phyloP scores from a whole-genome alignment of 306 rosid species.

The Malus sieversii region DNA sequence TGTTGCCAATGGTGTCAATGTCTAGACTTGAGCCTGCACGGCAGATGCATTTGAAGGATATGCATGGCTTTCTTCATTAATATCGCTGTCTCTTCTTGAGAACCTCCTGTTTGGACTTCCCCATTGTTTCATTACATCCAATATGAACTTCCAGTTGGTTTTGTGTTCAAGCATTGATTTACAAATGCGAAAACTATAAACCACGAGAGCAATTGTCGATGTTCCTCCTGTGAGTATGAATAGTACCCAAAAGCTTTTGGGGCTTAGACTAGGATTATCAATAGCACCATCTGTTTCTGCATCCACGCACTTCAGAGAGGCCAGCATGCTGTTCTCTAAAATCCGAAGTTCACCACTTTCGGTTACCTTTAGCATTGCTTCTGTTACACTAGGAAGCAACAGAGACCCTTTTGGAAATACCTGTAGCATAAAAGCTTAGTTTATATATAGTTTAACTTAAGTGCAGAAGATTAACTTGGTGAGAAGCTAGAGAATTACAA shows the following conservation, averaged over 20 bases:
- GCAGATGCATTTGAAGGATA: not conserved
- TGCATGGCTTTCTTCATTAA: not conserved
- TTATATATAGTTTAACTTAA: not conserved
- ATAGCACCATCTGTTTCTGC: not conserved
- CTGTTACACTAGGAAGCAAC: slow-evolving; percentile 16
- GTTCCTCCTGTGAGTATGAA: slow-evolving; percentile 33
- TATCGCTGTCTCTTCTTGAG: slow-evolving; percentile 20
- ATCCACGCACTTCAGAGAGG: slow-evolving; percentile 23
- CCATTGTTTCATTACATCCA: slow-evolving; percentile 22
- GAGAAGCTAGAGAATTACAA: not conserved
- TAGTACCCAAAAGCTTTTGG: slow-evolving; percentile 28
- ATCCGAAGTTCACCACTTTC: slow-evolving; percentile 23
- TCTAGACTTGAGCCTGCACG: slow-evolving; percentile 3
- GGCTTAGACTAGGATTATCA: slow-evolving; percentile 27
- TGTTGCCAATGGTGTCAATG: not conserved
- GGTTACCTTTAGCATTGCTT: slow-evolving; percentile 25
- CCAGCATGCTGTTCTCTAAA: slow-evolving; percentile 33
- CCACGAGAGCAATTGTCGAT: slow-evolving; percentile 32
- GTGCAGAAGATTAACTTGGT: not conserved
- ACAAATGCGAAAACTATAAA: slow-evolving; percentile 9
- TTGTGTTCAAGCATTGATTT: not conserved
- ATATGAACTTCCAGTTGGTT: slow-evolving; percentile 13
- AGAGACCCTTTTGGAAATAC: slow-evolving; percentile 35
- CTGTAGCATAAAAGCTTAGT: slow-evolving; percentile 6
- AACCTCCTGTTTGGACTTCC: slow-evolving; percentile 5